phyloP scores from a whole-genome alignment of 768 basidiomycete species.

The Infundibulicybe gibba region DNA sequence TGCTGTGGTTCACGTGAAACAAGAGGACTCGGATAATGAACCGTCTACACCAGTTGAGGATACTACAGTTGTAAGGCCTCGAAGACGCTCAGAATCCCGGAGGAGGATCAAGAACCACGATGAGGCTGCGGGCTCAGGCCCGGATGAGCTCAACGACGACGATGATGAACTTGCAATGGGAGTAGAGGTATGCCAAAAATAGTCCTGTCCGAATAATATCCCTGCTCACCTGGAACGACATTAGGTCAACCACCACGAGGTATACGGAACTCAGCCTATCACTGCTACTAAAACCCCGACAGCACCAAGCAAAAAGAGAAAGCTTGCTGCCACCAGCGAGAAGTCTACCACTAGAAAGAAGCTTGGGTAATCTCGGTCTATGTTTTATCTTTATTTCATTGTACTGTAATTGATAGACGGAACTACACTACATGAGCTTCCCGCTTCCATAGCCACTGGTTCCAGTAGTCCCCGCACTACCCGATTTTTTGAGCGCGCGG shows the following conservation, averaged over 20 bases:
- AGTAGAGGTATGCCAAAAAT: slow-evolving; percentile 38
- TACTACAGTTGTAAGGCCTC: slow-evolving; percentile 4
- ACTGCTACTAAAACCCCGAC: slow-evolving; percentile 9
- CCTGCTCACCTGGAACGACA: neutral
- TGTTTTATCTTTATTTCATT: neutral
- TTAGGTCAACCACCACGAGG: slow-evolving; percentile 38
- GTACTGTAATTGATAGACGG: neutral
- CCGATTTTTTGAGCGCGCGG: slow-evolving; percentile 65
- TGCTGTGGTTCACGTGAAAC: slow-evolving; percentile 62
- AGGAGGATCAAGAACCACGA: slow-evolving; percentile 11
- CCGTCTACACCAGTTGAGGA: neutral
- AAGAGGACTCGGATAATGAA: slow-evolving; percentile 49
- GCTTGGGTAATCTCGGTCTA: neutral
- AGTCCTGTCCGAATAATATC: too few species aligned
- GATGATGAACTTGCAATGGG: slow-evolving; percentile 65
- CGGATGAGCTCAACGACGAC: slow-evolving; percentile 24
- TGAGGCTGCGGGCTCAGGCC: slow-evolving; percentile 21
- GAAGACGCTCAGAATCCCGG: slow-evolving; percentile 4
- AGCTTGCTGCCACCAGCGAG: slow-evolving; percentile 9
- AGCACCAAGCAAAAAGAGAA: slow-evolving; percentile 33
- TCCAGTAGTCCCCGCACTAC: slow-evolving; percentile 18
- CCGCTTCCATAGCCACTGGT: slow-evolving; percentile 26
- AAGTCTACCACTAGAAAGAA: slow-evolving; percentile 8
- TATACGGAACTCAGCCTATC: slow-evolving; percentile 20
- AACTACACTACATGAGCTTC: slow-evolving; percentile 41